A percentile compares a stretch with the other conserved stretches of the same genome.
These are phyloP conservation scores for Ballota nigra DNA, from an alignment of 257 asterid genomes.

Conservation along the genomic window DNA sequence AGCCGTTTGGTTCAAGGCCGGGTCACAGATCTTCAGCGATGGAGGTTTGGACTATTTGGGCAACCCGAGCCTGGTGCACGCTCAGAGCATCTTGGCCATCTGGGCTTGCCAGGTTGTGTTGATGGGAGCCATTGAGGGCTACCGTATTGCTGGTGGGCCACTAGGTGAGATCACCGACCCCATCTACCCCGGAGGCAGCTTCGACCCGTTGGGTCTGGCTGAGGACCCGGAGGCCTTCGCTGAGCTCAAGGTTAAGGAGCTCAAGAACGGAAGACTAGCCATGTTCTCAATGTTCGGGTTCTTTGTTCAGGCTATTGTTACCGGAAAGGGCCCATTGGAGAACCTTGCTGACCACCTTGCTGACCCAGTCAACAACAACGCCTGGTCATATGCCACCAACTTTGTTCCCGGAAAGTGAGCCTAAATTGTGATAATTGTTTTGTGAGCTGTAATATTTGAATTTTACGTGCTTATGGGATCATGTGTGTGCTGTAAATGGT, in stretches of 20 bases:
- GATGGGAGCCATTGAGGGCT: slow-evolving; percentile 63
- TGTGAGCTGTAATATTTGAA: background rate
- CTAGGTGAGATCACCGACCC: slow-evolving; percentile 49
- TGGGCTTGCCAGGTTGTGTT: slow-evolving; percentile 56
- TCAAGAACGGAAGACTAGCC: slow-evolving; percentile 52
- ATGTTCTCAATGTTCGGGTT: slow-evolving; percentile 53
- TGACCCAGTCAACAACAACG: slow-evolving; percentile 38
- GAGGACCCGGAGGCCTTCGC: slow-evolving; percentile 61
- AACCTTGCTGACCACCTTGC: slow-evolving; percentile 35
- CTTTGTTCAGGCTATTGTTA: slow-evolving; percentile 48
- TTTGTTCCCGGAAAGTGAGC: slow-evolving; percentile 44
- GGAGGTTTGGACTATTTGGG: slow-evolving; percentile 56
- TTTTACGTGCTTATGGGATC: background rate
- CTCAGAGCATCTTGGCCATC: slow-evolving; percentile 61
- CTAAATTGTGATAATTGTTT: too few relatives aligned
- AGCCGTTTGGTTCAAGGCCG: slow-evolving; percentile 61
- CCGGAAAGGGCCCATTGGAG: slow-evolving; percentile 44
- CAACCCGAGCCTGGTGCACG: slow-evolving; percentile 57
- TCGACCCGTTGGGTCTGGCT: slow-evolving; percentile 57
- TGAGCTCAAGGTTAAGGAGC: slow-evolving; percentile 52
- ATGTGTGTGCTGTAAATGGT: slow-evolving; percentile 2
- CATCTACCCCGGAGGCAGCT: slow-evolving; percentile 53
- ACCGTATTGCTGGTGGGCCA: slow-evolving; percentile 55
- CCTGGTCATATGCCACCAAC: slow-evolving; percentile 43
- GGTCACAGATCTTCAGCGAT: slow-evolving; percentile 47